Evolutionary conservation across 2,329 filamentous ascomycete species (phyloP).

Genomic region (Trichoderma arundinaceum): DNA sequence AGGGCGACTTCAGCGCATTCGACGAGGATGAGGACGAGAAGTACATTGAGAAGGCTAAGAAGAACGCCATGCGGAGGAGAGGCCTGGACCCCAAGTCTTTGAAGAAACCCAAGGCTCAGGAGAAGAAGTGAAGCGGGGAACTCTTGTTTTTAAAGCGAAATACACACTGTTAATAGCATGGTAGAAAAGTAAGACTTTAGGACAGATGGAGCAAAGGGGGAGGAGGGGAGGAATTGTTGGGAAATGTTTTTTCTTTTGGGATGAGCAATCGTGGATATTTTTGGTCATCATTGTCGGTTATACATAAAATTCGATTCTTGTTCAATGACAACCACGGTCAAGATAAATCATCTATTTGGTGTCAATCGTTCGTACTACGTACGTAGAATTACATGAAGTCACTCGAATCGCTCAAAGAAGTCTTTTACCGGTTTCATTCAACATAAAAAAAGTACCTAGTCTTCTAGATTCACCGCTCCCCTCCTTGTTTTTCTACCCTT

Average conservation of each 20-base stretch:
- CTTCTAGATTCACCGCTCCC: slow-evolving; percentile 16
- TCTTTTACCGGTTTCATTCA: slow-evolving; percentile 24
- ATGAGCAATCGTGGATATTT: slow-evolving; percentile 21
- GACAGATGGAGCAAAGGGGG: background rate
- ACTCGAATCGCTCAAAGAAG: background rate
- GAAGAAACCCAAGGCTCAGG: slow-evolving; percentile 40
- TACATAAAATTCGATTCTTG: background rate
- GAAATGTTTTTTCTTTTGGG: slow-evolving; percentile 1
- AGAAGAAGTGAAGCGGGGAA: slow-evolving; percentile 1
- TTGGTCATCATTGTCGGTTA: slow-evolving; percentile 29
- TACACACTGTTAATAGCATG: slow-evolving; percentile 20
- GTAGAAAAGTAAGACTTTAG: background rate
- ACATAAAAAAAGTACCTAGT: slow-evolving; percentile 11
- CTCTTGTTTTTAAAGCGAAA: background rate
- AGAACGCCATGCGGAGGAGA: slow-evolving; percentile 73
- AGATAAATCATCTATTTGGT: background rate
- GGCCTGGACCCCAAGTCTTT: slow-evolving; percentile 69
- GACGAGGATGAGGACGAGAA: slow-evolving; percentile 74
- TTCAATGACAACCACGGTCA: slow-evolving; percentile 5
- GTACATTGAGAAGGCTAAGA: slow-evolving; percentile 75
- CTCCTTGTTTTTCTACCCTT: slow-evolving; percentile 56
- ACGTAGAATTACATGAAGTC: background rate
- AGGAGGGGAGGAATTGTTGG: slow-evolving; percentile 28
- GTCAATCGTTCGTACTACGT: background rate
- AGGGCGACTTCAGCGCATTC: slow-evolving; percentile 72